Conservation (phyloP, 2,329 filamentous ascomycete species). For the Coniochaeta ligniaria region DNA sequence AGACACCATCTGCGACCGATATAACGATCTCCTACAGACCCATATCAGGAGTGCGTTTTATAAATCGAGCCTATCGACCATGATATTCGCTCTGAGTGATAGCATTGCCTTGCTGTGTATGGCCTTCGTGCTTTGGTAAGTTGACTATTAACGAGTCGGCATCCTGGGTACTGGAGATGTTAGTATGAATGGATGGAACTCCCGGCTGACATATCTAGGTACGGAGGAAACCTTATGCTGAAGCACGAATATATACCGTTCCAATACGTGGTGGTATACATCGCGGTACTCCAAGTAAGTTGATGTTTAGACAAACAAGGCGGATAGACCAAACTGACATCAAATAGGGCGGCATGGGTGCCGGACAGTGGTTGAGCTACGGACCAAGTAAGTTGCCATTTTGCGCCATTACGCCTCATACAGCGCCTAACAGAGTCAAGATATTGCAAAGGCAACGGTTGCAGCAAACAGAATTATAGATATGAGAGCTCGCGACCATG, state of each 20-base stretch:
- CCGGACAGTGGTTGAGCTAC: conserved; percentile 23
- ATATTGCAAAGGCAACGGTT: conserved; percentile 22
- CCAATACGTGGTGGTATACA: conserved; percentile 25
- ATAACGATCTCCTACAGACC: conserved; percentile 24
- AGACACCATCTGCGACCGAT: conserved; percentile 39
- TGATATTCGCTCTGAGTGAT: conserved; percentile 27
- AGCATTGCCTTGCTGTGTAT: conserved; percentile 47
- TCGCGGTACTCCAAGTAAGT: conserved; percentile 22
- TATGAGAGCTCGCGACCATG: conserved; percentile 14
- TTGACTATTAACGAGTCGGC: neutral
- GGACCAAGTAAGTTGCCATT: conserved; percentile 17
- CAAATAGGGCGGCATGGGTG: conserved; percentile 20
- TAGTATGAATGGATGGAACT: neutral
- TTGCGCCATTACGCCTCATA: neutral
- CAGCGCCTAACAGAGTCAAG: conserved; percentile 1
- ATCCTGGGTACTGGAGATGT: neutral
- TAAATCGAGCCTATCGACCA: conserved; percentile 23
- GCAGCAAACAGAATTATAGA: conserved; percentile 23
- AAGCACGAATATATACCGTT: conserved; percentile 22
- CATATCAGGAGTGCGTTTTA: conserved; percentile 23
- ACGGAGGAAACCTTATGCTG: conserved; percentile 21
- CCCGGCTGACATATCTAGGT: conserved; percentile 11
- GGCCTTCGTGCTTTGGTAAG: conserved; percentile 52
- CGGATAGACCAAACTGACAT: neutral
- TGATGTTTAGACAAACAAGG: no score